These are phyloP conservation scores for Leishmania braziliensis DNA, from an alignment of 208 protist genomes.

Conservation along the genomic window DNA sequence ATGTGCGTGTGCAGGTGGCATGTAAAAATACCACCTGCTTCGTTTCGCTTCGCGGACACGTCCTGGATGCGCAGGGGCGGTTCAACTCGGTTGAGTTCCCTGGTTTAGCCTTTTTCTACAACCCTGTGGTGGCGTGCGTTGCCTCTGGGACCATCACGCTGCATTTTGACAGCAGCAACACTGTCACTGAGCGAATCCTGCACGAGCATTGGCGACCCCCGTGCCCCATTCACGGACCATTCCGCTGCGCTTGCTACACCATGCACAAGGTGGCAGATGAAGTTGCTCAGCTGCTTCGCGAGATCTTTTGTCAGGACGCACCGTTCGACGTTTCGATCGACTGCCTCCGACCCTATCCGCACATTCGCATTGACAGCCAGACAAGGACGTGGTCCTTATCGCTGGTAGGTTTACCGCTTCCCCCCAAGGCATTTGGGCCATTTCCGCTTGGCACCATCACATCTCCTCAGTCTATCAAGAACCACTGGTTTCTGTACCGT, in stretches of 20 bases:
- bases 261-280: constrained; percentile 41
- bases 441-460: constrained; percentile 28
- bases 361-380: constrained; percentile 31
- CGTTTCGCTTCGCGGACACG: constrained; percentile 30
- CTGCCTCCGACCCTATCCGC: constrained; percentile 18
- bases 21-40: constrained; percentile 1
- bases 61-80: constrained; percentile 40
- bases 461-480: constrained; percentile 31
- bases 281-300: constrained; percentile 40
- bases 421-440: constrained; percentile 22
- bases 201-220: constrained; percentile 13
- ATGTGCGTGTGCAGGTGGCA: constrained; percentile 19
- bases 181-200: constrained; percentile 1
- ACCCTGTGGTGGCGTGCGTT: constrained; percentile 25
- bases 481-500: constrained; percentile 18
- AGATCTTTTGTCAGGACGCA: constrained; percentile 33
- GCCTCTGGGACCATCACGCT: constrained; percentile 23
- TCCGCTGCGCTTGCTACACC: constrained; percentile 52
- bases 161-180: neutral
- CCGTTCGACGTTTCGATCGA: constrained; percentile 38
- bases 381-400: constrained; percentile 24
- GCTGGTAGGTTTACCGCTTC: constrained; percentile 29
- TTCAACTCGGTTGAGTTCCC: constrained; percentile 45
- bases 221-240: constrained; percentile 61
- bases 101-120: constrained; percentile 52